These are phyloP conservation scores for Melastoma malabathricum DNA, from an alignment of 345 rosid species.

Conservation along the genomic window DNA sequence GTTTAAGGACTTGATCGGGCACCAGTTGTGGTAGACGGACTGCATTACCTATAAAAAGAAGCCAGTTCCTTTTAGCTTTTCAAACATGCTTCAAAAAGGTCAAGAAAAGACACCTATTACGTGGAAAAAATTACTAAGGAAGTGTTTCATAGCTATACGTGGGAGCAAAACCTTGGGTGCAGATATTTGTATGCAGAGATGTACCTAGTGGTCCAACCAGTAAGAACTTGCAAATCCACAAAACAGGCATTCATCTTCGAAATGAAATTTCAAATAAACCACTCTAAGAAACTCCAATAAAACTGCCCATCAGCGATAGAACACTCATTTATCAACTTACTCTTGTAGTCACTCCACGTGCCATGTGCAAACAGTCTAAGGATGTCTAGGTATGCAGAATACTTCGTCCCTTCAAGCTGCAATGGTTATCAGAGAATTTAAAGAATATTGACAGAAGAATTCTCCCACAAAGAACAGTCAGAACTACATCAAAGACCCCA, in stretches of 20 bases:
- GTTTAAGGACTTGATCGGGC: conserved; percentile 78
- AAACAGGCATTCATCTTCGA: no score
- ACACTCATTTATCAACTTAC: conserved; percentile 22
- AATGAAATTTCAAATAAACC: no score
- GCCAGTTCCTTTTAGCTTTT: no score
- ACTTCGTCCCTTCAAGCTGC: conserved; percentile 81
- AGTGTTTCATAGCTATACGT: no score
- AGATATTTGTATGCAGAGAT: no score
- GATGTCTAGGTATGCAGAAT: conserved; percentile 37
- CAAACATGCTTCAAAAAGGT: conserved; percentile 8
- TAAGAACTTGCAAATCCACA: no score
- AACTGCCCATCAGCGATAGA: background rate
- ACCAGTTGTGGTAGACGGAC: conserved; percentile 40
- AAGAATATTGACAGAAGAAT: background rate
- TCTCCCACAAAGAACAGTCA: background rate
- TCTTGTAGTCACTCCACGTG: conserved; percentile 86
- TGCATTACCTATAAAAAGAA: conserved; percentile 32
- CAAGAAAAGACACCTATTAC: background rate
- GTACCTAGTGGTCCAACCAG: no score
- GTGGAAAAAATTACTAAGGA: background rate
- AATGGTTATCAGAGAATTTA: conserved; percentile 4
- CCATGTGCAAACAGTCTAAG: conserved; percentile 86
- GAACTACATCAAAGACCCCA: background rate
- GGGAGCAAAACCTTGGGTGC: no score
- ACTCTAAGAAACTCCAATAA: no score